These are phyloP conservation scores for Botrytis medusae DNA, from an alignment of 2,329 filamentous ascomycete species.

Conservation along the genomic window DNA sequence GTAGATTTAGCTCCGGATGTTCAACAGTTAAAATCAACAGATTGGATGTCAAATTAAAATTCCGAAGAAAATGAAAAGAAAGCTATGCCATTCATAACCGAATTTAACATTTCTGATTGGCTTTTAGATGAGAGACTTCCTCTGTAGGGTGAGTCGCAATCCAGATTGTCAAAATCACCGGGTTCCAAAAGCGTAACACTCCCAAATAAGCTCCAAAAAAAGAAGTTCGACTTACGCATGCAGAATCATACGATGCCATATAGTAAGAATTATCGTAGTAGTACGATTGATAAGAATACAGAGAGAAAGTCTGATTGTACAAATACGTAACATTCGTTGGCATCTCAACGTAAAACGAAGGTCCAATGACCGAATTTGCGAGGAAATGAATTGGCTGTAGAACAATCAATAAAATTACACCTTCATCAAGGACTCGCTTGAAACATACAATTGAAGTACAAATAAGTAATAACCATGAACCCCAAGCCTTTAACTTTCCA, in stretches of 20 bases:
- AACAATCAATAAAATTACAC: neutral
- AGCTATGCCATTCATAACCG: too few species aligned
- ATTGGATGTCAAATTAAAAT: neutral
- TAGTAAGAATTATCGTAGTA: neutral
- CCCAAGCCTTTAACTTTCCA: conserved; percentile 28
- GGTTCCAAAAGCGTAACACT: neutral
- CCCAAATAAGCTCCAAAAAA: neutral
- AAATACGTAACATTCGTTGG: conserved; percentile 17
- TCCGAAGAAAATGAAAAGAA: neutral
- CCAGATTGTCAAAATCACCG: neutral
- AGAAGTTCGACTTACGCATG: conserved; percentile 10
- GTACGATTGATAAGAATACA: neutral
- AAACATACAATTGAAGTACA: conserved; percentile 29
- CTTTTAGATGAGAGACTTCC: too few species aligned
- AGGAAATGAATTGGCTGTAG: conserved; percentile 31
- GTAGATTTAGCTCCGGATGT: neutral
- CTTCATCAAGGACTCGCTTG: neutral
- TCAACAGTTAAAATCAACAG: neutral
- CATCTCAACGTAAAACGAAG: conserved; percentile 30
- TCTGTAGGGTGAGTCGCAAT: neutral
- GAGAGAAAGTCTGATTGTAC: neutral
- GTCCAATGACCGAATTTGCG: conserved; percentile 30
- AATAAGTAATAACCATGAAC: conserved; percentile 29
- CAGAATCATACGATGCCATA: conserved; percentile 14
- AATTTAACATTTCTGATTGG: too few species aligned